phyloP scores from a whole-genome alignment of 2,329 filamentous ascomycete species.

The Colletotrichum lupini region DNA sequence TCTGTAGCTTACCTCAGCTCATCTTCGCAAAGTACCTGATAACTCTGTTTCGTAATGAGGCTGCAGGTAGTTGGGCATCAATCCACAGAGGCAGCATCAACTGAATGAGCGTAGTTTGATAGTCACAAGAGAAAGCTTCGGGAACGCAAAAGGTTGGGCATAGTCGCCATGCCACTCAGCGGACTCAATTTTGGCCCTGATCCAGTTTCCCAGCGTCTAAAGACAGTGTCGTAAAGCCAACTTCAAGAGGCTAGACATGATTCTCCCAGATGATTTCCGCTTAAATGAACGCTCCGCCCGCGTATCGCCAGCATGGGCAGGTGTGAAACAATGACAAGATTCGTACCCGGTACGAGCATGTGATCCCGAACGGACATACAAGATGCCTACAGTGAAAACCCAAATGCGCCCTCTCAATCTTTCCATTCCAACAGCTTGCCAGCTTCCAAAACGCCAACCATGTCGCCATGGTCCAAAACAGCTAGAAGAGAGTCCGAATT shows the following conservation, averaged over 20 bases:
- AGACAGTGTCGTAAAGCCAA: neutral
- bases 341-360: neutral
- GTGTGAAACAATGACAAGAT: neutral
- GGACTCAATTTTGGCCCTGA: slow-evolving; percentile 2
- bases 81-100: too few relatives aligned
- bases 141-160: neutral
- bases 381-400: neutral
- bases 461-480: slow-evolving; percentile 56
- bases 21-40: neutral
- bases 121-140: too few relatives aligned
- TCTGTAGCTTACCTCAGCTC: neutral
- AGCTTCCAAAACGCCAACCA: slow-evolving; percentile 63
- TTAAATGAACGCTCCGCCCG: neutral
- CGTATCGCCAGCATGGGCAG: neutral
- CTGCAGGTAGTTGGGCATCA: neutral
- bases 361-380: too few relatives aligned
- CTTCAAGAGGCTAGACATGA: neutral
- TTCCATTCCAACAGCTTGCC: slow-evolving; percentile 47
- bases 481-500: slow-evolving; percentile 58
- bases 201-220: neutral
- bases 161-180: neutral
- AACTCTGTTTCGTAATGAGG: neutral
- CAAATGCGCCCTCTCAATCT: neutral
- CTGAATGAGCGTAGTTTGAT: too few relatives aligned
- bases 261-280: slow-evolving; percentile 3